Percentiles rank a stretch among this genome's conserved stretches.
Evolutionary conservation across 1,139 yeast genomes (phyloP).

Genomic region (Magnusiomyces paraingens): DNA sequence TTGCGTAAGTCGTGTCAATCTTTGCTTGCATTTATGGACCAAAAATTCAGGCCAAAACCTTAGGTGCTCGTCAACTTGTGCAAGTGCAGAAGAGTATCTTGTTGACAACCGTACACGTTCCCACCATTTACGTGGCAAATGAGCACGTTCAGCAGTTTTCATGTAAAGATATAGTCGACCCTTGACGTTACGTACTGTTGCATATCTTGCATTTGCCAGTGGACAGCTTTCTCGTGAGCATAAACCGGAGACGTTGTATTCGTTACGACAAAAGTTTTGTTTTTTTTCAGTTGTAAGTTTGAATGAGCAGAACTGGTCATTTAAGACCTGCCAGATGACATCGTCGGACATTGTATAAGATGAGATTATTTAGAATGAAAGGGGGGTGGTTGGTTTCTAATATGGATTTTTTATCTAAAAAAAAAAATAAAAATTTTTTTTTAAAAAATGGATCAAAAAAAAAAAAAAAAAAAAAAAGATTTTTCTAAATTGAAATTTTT

Average conservation of each 20-base stretch:
- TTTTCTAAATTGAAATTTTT: not conserved
- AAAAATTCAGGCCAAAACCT: constrained; percentile 90
- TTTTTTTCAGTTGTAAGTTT: constrained; percentile 40
- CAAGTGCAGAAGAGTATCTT: constrained; percentile 79
- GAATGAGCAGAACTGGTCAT: constrained; percentile 84
- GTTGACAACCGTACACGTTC: constrained; percentile 85
- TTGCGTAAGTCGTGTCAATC: constrained; percentile 89
- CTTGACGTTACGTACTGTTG: constrained; percentile 84
- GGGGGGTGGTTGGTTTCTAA: not conserved
- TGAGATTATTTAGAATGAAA: not conserved
- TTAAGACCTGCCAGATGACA: constrained; percentile 83
- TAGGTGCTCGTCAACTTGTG: constrained; percentile 80
- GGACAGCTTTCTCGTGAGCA: constrained; percentile 95
- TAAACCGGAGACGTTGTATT: constrained; percentile 49
- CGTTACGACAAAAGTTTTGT: not conserved
- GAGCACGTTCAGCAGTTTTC: constrained; percentile 97
- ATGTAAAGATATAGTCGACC: constrained; percentile 86
- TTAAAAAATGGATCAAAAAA: not conserved
- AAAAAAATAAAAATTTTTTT: no score
- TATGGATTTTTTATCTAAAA: no score
- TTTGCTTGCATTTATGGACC: constrained; percentile 90
- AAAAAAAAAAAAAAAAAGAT: not conserved
- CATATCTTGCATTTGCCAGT: constrained; percentile 89
- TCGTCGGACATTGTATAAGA: constrained; percentile 12
- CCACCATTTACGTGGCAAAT: constrained; percentile 90